Base-by-base conservation (phyloP, 352 stramenopile species). In the Phytophthora cryptogea region DNA sequence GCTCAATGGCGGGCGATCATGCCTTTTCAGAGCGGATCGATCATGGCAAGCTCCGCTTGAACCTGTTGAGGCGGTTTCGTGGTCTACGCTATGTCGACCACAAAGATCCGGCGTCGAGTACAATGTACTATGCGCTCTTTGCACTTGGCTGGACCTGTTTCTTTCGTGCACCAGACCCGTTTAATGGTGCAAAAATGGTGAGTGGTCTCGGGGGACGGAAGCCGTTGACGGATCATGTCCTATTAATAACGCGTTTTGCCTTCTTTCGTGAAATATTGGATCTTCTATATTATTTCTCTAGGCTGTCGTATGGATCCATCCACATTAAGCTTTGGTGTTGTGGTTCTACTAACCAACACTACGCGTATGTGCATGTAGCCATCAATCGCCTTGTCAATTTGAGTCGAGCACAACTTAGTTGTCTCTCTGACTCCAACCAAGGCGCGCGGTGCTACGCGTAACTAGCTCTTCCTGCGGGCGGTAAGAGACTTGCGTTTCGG, bases 271-370 rank as follows among this genome's bases (percentile, higher is more conserved):
- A 52, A 59, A 44, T 37, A 44, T 59, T 59, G 40, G 41, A 53
- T 52, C 20, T 59, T 43, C 5, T 59, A 40, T 44, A 61, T 54
- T 54, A 60, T 54, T 53, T 52, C 26, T 54, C 46, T 16, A 32
- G 41, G n/a, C 27, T 37, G 23, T 35, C 27, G 27, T 27, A 27
- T 49, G 43, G 20, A 23, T 23, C 20, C 20, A 23, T 3, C 2
- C 2, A 3, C 20, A 23, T 2, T 1, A 23, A 2, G 20, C 20
- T 23, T 2, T 2, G 20, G 20, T 23, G 20, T 23, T 23, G 20
- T 2, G 20, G 20, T 23, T 23, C 20, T 3, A 2, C 20, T 2
- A 23, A 23, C 20, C 20, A 2, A 23, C 20, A 23, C 20, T 23
- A 23, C 2, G 20, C 2, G 1, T 23, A 23, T 23, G 20, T 23